Evolutionary conservation across 805 yeast genomes (phyloP).

Genomic region (Wickerhamomyces subpelliculosus): DNA sequence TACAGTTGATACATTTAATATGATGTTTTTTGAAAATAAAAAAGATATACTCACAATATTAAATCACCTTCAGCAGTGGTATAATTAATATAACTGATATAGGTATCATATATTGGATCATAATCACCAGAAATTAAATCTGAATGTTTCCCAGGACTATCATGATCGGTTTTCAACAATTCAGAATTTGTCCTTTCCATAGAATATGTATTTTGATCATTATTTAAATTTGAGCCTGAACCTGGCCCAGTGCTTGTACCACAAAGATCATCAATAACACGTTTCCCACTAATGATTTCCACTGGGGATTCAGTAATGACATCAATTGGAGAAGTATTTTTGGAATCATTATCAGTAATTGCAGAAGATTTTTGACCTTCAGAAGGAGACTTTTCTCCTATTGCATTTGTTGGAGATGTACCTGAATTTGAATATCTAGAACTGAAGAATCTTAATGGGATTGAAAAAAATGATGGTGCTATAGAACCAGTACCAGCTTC

Average conservation of each 20-base stretch:
- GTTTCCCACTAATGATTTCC: neutral
- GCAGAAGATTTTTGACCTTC: too few relatives aligned
- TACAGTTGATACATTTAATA: too few relatives aligned
- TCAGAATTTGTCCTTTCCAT: slow-evolving; percentile 1
- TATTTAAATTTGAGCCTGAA: too few relatives aligned
- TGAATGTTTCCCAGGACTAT: neutral
- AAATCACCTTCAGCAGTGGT: neutral
- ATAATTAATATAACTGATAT: slow-evolving; percentile 6
- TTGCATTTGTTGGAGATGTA: too few relatives aligned
- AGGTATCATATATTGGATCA: slow-evolving; percentile 9
- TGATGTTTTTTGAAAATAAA: neutral
- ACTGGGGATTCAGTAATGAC: slow-evolving; percentile 1
- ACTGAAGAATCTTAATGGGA: slow-evolving; percentile 1
- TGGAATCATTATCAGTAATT: too few relatives aligned
- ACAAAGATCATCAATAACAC: neutral
- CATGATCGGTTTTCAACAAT: slow-evolving; percentile 1
- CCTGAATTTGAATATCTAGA: neutral
- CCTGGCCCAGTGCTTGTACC: too few relatives aligned
- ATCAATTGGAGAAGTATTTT: neutral
- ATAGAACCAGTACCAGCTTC: neutral
- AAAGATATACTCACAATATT: neutral
- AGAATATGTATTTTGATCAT: slow-evolving; percentile 1
- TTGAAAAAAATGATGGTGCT: neutral
- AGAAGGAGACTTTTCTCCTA: too few relatives aligned
- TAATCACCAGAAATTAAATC: neutral